Base-by-base conservation (phyloP, 2,329 filamentous ascomycete genomes). In the Aureobasidium pullulans region DNA sequence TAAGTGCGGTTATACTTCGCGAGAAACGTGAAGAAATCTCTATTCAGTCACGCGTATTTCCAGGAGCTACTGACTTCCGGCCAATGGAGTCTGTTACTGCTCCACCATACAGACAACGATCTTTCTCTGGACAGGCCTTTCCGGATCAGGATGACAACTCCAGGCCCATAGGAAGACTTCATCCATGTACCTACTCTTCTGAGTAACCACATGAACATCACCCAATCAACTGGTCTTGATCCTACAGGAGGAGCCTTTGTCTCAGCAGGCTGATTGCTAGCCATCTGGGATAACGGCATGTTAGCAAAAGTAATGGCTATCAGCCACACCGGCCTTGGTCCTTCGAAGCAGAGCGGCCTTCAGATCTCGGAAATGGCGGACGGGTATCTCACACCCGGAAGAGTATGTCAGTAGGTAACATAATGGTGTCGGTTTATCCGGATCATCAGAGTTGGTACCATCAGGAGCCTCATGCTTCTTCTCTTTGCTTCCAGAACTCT, bases 401-500 rank as follows among this genome's bases (percentile, higher is more conserved):
- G 10, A 39, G n/a, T 9, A 32, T 13, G 10, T 19, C 37, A 15
- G 29, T 43, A 54, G 43, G 39, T 43, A 29, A n/a, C 15, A 39
- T 34, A 43, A 34, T 13, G 6, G 19, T 23, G 28, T 43, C 34
- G 39, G 8, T 16, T 34, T 16, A 15, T 7, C 15, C 19, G 31
- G 11, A 40, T 31, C 32, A 29, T 47, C 54, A 40, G 19, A 43
- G 54, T 57, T 57, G 32, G 54, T 48, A 40, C 54, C 54, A 57
- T 57, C 43, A 16, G n/a, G 54, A 57, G 42, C 34, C 42, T 57
- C 43, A 57, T 57, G 34, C 32, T 57, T 47, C 42, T 57, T 39
- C 29, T 40, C 39, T 31, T 19, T 32, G 19, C n/a, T 57, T 40
- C 54, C 23, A 47, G 39, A 57, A 57, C 54, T 48, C 54, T 57